Evolutionary conservation across 2,329 filamentous ascomycete species (phyloP).

Genomic region (Claviceps citrina): DNA sequence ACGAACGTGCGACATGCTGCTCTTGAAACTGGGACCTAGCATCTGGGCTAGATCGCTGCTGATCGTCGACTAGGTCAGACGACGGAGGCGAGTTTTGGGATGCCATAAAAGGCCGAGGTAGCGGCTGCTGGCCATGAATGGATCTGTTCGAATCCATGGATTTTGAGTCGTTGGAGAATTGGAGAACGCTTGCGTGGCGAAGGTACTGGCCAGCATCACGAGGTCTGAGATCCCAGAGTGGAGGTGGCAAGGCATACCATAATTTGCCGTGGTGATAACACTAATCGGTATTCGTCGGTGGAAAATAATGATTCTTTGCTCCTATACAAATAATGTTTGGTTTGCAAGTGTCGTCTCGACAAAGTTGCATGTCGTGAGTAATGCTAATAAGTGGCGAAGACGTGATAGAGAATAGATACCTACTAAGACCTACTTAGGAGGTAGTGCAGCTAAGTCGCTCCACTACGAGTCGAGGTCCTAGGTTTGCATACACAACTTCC

Average conservation of each 20-base stretch:
- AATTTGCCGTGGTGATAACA: background rate
- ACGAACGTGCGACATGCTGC: constrained; percentile 3
- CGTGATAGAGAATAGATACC: too few species aligned
- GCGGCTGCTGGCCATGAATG: constrained; percentile 12
- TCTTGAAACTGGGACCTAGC: background rate
- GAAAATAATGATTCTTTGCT: background rate
- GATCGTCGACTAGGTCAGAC: background rate
- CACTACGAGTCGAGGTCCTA: too few species aligned
- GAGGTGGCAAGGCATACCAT: background rate
- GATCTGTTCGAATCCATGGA: constrained; percentile 18
- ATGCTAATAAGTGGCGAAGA: too few species aligned
- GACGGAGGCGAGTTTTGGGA: constrained; percentile 42
- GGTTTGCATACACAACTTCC: too few species aligned
- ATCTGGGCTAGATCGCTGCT: background rate
- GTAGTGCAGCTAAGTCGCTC: too few species aligned
- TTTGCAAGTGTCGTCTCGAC: background rate
- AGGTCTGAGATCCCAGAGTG: background rate
- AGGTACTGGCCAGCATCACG: constrained; percentile 2
- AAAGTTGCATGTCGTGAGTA: background rate
- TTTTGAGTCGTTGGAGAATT: background rate
- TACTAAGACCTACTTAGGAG: too few species aligned
- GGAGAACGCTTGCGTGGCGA: background rate
- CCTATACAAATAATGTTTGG: background rate
- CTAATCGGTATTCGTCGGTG: background rate
- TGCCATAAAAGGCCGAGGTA: constrained; percentile 43